phyloP scores from a whole-genome alignment of 1,284 basidiomycete genomes.

The Rhodotorula sp. region DNA sequence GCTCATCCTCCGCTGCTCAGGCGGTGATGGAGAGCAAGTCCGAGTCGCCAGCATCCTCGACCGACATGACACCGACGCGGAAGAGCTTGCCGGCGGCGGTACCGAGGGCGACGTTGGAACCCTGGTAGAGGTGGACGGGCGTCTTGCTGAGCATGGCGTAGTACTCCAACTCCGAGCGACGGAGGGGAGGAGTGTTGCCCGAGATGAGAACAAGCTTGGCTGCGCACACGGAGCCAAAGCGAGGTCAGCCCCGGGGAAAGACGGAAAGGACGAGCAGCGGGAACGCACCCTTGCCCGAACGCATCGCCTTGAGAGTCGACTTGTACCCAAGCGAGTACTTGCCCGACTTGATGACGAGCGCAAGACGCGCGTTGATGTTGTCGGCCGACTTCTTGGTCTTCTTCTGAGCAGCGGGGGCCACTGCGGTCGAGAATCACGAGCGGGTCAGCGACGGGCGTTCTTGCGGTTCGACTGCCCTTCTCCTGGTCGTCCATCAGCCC shows the following conservation, averaged over 20 bases:
- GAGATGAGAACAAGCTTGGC: slow-evolving; percentile 99
- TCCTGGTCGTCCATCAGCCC: no score
- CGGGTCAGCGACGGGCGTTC: neutral
- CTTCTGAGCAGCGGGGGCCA: slow-evolving; percentile 40
- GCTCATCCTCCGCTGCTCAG: no score
- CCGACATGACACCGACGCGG: slow-evolving; percentile 98
- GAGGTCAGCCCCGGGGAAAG: neutral
- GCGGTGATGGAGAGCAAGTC: slow-evolving; percentile 62
- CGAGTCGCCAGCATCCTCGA: slow-evolving; percentile 94
- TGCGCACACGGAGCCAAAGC: slow-evolving; percentile 47
- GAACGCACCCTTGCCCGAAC: slow-evolving; percentile 88
- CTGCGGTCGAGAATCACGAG: neutral
- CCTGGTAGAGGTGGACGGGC: slow-evolving; percentile 45
- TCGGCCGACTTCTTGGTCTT: slow-evolving; percentile 56
- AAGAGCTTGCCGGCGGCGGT: slow-evolving; percentile 99
- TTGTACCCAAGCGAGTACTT: slow-evolving; percentile 71
- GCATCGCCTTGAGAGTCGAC: slow-evolving; percentile 97
- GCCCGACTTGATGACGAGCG: slow-evolving; percentile 85
- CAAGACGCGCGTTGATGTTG: slow-evolving; percentile 91
- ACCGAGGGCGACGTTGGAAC: slow-evolving; percentile 92
- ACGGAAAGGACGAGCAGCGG: slow-evolving; percentile 12
- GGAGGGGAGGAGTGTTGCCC: slow-evolving; percentile 97
- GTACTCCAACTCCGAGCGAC: slow-evolving; percentile 99
- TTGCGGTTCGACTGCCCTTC: no score
- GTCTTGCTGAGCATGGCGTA: slow-evolving; percentile 81